Conservation (phyloP, 768 basidiomycete genomes). For the Leccinum ochraceum region DNA sequence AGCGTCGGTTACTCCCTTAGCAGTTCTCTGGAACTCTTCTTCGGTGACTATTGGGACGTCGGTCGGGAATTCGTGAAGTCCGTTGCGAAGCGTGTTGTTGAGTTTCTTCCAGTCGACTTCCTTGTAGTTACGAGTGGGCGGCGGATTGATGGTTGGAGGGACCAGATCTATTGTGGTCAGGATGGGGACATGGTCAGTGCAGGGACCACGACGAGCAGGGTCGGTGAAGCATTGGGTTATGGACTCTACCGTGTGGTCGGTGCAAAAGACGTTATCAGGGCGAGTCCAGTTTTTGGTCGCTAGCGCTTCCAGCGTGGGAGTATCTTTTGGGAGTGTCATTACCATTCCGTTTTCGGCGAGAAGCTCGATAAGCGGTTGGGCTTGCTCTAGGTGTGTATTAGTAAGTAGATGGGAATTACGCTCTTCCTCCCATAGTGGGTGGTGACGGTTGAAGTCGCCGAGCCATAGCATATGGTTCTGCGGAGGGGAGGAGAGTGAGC, state of each 20-base stretch:
- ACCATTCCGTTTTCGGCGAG: slow-evolving; percentile 26
- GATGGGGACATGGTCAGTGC: slow-evolving; percentile 19
- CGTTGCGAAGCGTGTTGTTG: neutral
- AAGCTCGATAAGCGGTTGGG: neutral
- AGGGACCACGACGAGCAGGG: rapidly evolving
- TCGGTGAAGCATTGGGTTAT: neutral
- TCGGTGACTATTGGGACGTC: neutral
- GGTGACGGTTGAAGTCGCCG: neutral
- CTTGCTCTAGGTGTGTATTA: neutral
- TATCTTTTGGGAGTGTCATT: slow-evolving; percentile 35
- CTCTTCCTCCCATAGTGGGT: neutral
- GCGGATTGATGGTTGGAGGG: rapidly evolving
- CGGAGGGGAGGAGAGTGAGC: neutral
- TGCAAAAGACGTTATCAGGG: slow-evolving; percentile 17
- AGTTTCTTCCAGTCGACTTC: neutral
- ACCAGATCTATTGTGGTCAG: neutral
- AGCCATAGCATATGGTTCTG: neutral
- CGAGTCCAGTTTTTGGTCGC: slow-evolving; percentile 31
- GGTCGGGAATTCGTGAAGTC: neutral
- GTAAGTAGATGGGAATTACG: neutral
- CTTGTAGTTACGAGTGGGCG: neutral
- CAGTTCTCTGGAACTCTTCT: neutral
- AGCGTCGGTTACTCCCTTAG: neutral
- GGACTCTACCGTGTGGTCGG: rapidly evolving
- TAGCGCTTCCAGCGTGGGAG: slow-evolving; percentile 35